phyloP scores from a whole-genome alignment of 1,284 basidiomycete species.

The Ganoderma lucidum region DNA sequence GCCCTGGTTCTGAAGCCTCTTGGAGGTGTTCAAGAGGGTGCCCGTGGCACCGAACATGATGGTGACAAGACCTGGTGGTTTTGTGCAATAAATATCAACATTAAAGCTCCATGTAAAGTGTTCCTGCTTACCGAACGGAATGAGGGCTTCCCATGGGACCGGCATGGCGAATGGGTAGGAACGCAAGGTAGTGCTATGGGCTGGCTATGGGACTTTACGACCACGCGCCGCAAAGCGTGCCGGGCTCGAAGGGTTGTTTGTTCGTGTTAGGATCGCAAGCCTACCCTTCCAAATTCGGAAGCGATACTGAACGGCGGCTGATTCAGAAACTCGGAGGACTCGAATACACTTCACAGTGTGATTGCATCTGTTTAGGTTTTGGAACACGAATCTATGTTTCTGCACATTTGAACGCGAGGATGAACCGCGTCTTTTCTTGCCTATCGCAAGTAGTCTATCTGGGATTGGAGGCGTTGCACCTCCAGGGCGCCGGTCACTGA shows the following conservation, averaged over 20 bases:
- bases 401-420: neutral
- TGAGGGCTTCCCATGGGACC: conserved; percentile 93
- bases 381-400: neutral
- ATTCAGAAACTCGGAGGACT: neutral
- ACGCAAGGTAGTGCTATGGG: conserved; percentile 7
- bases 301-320: neutral
- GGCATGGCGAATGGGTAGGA: conserved; percentile 65
- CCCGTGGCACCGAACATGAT: conserved; percentile 90
- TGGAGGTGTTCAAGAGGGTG: conserved; percentile 82
- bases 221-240: conserved; percentile 2
- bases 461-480: no score
- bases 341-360: no score
- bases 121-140: conserved; percentile 80
- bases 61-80: conserved; percentile 78
- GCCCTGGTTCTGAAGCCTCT: conserved; percentile 84
- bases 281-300: neutral
- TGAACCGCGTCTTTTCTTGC: neutral
- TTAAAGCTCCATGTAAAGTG: no score
- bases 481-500: no score
- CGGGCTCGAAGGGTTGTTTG: conserved; percentile 20
- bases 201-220: neutral
- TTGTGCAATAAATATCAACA: neutral
- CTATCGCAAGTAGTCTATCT: no score
- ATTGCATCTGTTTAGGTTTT: neutral
- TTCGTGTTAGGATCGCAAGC: conserved; percentile 20